Evolutionary conservation across 139 green algal species (phyloP).

Genomic region (Coelastrella sp.): DNA sequence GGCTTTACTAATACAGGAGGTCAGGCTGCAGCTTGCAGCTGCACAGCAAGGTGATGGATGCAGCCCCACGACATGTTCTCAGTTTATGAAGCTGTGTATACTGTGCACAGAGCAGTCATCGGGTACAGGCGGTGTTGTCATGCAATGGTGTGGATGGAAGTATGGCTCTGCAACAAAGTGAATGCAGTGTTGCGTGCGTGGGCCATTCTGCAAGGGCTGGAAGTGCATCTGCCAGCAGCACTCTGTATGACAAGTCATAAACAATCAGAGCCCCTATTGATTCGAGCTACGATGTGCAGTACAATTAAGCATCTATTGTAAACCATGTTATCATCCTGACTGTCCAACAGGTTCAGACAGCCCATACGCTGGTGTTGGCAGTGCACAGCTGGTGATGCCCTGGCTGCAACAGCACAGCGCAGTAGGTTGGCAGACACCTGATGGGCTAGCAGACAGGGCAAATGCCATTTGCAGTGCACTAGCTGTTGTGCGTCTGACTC

Average conservation of each 20-base stretch:
- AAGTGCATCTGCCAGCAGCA: too few species aligned
- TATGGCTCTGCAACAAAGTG: too few species aligned
- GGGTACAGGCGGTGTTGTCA: too few species aligned
- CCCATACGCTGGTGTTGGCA: neutral
- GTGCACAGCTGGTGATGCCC: constrained; percentile 25
- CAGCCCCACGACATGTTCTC: neutral
- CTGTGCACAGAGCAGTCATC: too few species aligned
- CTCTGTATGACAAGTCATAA: too few species aligned
- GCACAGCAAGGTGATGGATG: neutral
- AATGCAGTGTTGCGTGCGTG: too few species aligned
- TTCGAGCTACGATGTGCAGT: too few species aligned
- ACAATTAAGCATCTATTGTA: too few species aligned
- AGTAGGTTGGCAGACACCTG: constrained; percentile 1
- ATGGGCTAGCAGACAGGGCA: constrained; percentile 3
- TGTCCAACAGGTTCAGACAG: neutral
- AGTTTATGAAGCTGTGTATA: too few species aligned
- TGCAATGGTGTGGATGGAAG: too few species aligned
- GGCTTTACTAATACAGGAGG: constrained; percentile 20
- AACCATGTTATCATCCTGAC: neutral
- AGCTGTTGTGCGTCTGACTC: constrained; percentile 22
- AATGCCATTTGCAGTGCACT: constrained; percentile 39
- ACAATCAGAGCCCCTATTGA: too few species aligned
- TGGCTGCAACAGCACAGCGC: constrained; percentile 31
- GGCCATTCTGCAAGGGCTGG: too few species aligned
- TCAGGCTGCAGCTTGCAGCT: constrained; percentile 13